Evolutionary conservation across 208 protist species (phyloP), one percentile per base, ranked within the genome.

Genomic region (Leishmania lainsoni): DNA sequence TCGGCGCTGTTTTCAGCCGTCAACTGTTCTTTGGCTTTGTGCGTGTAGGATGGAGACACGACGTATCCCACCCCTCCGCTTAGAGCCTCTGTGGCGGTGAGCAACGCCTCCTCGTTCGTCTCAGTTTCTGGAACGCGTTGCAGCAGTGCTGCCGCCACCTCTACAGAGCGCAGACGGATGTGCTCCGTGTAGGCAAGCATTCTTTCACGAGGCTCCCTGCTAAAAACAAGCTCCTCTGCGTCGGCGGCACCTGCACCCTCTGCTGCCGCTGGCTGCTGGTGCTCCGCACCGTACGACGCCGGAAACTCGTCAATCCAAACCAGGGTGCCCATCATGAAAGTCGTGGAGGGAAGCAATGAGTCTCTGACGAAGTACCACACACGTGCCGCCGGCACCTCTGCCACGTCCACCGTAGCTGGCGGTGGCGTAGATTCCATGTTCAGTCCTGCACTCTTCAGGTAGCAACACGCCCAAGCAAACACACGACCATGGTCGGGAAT

Each of bases 291-390:
- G 42, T 32, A 48, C 9, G 65, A 39, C 59, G 51, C 72, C 14
- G 54, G 63, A 12, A 86, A 14, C 68, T 86, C 82, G 32, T 86
- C 82, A 66, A 86, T 58, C 82, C 82, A 86, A 6, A 81, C 73
- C 1, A 66, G 82, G 20, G 79, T 80, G 22, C 59, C 72, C 45
- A 70, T 79, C 45, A 81, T 73, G 9, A 66, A 70, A n/a, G 59
- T 66, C 17, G 77, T 59, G 29, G 65, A 71, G 58, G 79, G 75
- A 26, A 76, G 52, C 65, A 71, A 75, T 35, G 71, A 42, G 51
- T 77, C 73, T 51, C 83, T 84, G 49, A 90, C 12, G 22, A 83
- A 85, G 79, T 90, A 90, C 83, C 87, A 90, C 16, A 90, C 83
- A 3, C 87, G 80, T 51, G 78, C 29, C 29, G 56, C 75, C n/a